Evolutionary conservation across 805 yeast species (phyloP).

Genomic region (Myxozyma udenii): DNA sequence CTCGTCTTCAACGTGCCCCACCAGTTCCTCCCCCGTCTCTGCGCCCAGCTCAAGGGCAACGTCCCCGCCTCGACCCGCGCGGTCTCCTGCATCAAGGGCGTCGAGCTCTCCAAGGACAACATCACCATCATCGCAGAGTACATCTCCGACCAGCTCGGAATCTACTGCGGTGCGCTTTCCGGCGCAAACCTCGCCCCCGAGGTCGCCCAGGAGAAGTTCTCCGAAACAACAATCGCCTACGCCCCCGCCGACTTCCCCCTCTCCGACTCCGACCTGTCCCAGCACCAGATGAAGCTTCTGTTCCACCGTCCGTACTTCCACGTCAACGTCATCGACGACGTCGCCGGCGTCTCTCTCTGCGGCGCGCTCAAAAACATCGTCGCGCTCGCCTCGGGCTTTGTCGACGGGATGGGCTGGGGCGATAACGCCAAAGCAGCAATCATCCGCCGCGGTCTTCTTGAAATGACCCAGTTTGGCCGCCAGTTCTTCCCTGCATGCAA

Average conservation of each 20-base stretch:
- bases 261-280: slow-evolving; percentile 6
- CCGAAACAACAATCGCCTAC: slow-evolving; percentile 96
- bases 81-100: slow-evolving; percentile 92
- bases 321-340: slow-evolving; percentile 86
- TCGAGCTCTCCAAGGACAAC: slow-evolving; percentile 81
- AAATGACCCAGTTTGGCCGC: slow-evolving; percentile 81
- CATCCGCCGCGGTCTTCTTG: slow-evolving; percentile 92
- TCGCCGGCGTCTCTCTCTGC: slow-evolving; percentile 92
- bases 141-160: slow-evolving; percentile 74
- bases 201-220: slow-evolving; percentile 93
- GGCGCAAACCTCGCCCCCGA: slow-evolving; percentile 98
- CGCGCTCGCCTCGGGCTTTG: slow-evolving; percentile 95
- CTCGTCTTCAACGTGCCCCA: slow-evolving; percentile 94
- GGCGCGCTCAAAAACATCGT: slow-evolving; percentile 97
- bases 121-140: slow-evolving; percentile 77
- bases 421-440: slow-evolving; percentile 97
- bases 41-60: slow-evolving; percentile 53
- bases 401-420: slow-evolving; percentile 98
- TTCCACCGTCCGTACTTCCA: slow-evolving; percentile 99
- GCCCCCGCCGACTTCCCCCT: slow-evolving; percentile 49
- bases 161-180: slow-evolving; percentile 92
- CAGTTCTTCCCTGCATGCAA: slow-evolving; percentile 69
- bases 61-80: slow-evolving; percentile 73
- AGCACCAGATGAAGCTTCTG: slow-evolving; percentile 49
- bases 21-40: slow-evolving; percentile 81